Evolutionary conservation across 2,329 filamentous ascomycete species (phyloP).

Genomic region (Colletotrichum sp.): DNA sequence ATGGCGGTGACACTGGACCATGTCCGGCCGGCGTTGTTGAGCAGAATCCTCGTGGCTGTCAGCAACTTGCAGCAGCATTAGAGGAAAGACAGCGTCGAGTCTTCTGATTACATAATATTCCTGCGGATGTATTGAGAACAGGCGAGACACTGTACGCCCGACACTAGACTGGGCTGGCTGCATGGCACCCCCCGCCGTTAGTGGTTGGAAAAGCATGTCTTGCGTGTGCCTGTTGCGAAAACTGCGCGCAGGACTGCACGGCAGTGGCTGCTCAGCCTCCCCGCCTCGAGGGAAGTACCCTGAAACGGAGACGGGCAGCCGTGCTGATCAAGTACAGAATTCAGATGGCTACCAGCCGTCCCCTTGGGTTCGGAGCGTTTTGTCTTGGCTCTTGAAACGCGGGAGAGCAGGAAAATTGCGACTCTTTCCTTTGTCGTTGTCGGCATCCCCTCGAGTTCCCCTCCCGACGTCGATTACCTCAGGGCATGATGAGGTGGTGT

Average conservation of each 20-base stretch:
- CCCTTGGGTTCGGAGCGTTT: slow-evolving; percentile 11
- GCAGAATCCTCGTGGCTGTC: not conserved
- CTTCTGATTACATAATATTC: not conserved
- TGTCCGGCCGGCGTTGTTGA: not conserved
- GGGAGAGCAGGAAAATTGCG: not conserved
- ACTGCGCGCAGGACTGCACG: not conserved
- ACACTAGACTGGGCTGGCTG: not conserved
- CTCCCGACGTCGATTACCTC: not conserved
- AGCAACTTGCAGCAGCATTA: not conserved
- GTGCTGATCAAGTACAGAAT: not conserved
- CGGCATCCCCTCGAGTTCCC: not conserved
- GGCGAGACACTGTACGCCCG: slow-evolving; percentile 10
- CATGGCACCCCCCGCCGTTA: not conserved
- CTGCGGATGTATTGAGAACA: not conserved
- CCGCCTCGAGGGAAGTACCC: not conserved
- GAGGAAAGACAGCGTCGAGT: not conserved
- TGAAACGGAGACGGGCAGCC: slow-evolving; percentile 3
- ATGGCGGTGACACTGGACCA: not conserved
- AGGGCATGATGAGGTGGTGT: not conserved
- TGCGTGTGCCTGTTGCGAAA: not conserved
- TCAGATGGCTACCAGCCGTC: slow-evolving; percentile 4
- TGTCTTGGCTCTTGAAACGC: slow-evolving; percentile 19
- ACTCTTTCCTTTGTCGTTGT: not conserved
- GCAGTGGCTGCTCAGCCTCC: slow-evolving; percentile 2
- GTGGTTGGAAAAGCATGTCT: not conserved